Percentiles rank a stretch among this genome's conserved stretches.
Evolutionary conservation across 108 stramenopile genomes (phyloP).

Genomic region (Pseudonitzschia pungens): DNA sequence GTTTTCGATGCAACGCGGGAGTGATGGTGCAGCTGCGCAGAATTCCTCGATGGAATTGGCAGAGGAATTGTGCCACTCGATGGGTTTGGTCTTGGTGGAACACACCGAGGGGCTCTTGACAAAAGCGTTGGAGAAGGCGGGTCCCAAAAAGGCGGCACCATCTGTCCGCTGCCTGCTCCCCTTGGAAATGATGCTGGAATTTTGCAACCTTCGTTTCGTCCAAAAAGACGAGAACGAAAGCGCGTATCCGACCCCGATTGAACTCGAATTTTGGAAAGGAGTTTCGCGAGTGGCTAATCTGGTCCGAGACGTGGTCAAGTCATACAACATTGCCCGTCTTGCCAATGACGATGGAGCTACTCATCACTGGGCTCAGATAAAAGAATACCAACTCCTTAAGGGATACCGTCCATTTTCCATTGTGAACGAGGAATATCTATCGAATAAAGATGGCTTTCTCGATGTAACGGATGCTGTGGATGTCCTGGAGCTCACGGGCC

Average conservation of each 20-base stretch:
- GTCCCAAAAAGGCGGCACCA: neutral
- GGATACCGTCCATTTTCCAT: slow-evolving; percentile 42
- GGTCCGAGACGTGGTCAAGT: neutral
- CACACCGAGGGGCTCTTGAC: neutral
- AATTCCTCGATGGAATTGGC: neutral
- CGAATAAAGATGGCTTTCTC: slow-evolving; percentile 10
- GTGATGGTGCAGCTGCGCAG: neutral
- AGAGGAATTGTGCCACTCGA: slow-evolving; percentile 10
- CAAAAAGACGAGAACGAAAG: slow-evolving; percentile 5
- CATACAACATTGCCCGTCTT: neutral
- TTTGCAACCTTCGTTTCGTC: slow-evolving; percentile 14
- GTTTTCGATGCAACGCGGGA: slow-evolving; percentile 41
- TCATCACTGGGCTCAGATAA: neutral
- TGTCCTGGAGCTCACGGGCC: slow-evolving; percentile 21
- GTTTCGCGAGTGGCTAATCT: slow-evolving; percentile 25
- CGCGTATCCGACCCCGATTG: neutral
- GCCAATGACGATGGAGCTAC: neutral
- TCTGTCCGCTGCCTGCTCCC: slow-evolving; percentile 38
- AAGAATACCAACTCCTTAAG: slow-evolving; percentile 34
- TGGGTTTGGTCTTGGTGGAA: slow-evolving; percentile 29
- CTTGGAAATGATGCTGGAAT: slow-evolving; percentile 21
- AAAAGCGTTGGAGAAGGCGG: slow-evolving; percentile 18
- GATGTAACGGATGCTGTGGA: slow-evolving; percentile 16
- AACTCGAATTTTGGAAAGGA: slow-evolving; percentile 28
- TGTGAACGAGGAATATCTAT: slow-evolving; percentile 8